Base-by-base conservation (phyloP, 345 rosid genomes). In the Aquilaria malaccensis region DNA sequence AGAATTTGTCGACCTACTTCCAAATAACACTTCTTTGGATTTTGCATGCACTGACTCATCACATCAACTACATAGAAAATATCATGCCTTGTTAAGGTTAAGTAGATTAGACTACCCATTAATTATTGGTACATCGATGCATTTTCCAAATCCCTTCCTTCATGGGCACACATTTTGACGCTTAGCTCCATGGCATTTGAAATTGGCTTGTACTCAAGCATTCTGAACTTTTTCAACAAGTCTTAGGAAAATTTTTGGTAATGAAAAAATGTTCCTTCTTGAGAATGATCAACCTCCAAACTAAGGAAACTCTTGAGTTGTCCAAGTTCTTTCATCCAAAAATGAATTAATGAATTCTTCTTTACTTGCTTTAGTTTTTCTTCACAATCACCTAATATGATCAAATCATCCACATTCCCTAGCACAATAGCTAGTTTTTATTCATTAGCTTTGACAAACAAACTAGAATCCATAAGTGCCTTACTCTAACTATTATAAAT, bases 241-340 rank as follows among this genome's bases (percentile, higher is more conserved):
- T 64, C 37, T 53, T 31, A 58, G 5, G 65, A n/a, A 52, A 64
- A 64, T 30, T 70, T 70, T 31, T 54, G 47, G 3, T 65, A 50
- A 47, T 14, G 50, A 1, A 65, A n/a, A 22, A 65, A 49, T 11
- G 52, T 22, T 6, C 50, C 65, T 49, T 15, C 13, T 55, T 32
- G 31, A 14, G 30, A 43, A 2, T 2, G 10, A 3, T 65, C 52
- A 6, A 41, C 46, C 49, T 70, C 56, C 2, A 65, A 13, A 13
- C 52, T 52, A 52, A 65, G 57, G 30, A 70, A 61, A 9, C 60
- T 60, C 9, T 68, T 68, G 3, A 68, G 52, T 6, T 60, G 50
- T 2, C 66, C 66, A 6, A 62, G 57, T 15, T 62, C 66, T 30
- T 62, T 62, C 49, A 62, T 62, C 31, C 33, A 50, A 11, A 63